A percentile compares a stretch with the other conserved stretches of the same genome.
Evolutionary conservation across 768 basidiomycete species (phyloP).

Genomic region (Lentinula sp.): DNA sequence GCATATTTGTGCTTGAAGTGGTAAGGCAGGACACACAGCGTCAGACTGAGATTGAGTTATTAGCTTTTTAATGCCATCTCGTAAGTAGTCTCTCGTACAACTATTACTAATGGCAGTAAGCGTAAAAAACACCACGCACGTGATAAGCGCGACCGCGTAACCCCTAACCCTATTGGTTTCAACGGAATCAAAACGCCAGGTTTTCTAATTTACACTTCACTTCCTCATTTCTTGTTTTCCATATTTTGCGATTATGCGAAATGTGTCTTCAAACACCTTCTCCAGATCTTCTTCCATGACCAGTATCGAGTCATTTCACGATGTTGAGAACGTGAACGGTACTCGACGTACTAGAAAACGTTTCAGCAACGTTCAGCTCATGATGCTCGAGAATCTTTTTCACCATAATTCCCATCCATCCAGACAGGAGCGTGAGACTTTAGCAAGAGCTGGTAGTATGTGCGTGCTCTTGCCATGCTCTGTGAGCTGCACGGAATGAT

Average conservation of each 20-base stretch:
- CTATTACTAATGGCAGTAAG: not conserved
- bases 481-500: constrained; percentile 5
- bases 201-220: not conserved
- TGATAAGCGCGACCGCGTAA: not conserved
- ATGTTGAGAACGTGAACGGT: constrained; percentile 27
- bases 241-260: not conserved
- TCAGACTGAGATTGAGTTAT: too few species aligned
- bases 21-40: too few species aligned
- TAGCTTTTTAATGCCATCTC: too few species aligned
- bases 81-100: too few species aligned
- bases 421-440: constrained; percentile 62
- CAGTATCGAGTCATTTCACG: constrained; percentile 44
- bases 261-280: constrained; percentile 13
- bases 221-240: not conserved
- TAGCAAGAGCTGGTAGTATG: constrained; percentile 60
- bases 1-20: too few species aligned
- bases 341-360: constrained; percentile 62
- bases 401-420: constrained; percentile 70
- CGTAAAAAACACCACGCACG: not conserved
- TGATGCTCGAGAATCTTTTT: constrained; percentile 68
- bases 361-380: constrained; percentile 62
- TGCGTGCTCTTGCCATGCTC: constrained; percentile 27
- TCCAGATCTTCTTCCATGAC: constrained; percentile 52
- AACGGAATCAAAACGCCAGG: not conserved
- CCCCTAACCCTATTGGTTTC: not conserved